A percentile compares a stretch with the other conserved stretches of the same genome.
Evolutionary conservation across 768 basidiomycete genomes (phyloP).

Genomic region (Boletus reticulatus): DNA sequence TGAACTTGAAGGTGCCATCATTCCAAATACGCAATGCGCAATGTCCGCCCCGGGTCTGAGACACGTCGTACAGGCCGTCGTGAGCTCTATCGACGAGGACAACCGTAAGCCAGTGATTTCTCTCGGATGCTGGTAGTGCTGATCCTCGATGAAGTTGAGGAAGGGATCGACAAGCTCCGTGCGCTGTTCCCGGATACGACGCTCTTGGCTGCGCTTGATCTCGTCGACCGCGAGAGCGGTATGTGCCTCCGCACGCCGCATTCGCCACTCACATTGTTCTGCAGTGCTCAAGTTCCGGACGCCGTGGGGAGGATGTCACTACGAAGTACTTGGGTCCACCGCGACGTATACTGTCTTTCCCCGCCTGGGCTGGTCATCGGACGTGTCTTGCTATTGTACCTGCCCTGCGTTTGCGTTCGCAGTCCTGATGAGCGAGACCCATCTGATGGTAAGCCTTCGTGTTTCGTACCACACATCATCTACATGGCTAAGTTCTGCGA

Average conservation of each 20-base stretch:
- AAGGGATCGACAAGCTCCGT: constrained; percentile 53
- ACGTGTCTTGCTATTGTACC: constrained; percentile 58
- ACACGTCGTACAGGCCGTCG: constrained; percentile 30
- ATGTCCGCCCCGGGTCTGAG: constrained; percentile 23
- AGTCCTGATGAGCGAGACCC: constrained; percentile 56
- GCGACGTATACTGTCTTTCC: constrained; percentile 58
- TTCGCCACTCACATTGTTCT: neutral
- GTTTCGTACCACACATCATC: neutral
- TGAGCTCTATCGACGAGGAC: constrained; percentile 33
- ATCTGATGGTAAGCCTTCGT: constrained; percentile 54
- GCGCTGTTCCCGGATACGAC: constrained; percentile 60
- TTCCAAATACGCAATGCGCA: neutral
- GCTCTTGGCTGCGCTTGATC: constrained; percentile 68
- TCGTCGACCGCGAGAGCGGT: constrained; percentile 75
- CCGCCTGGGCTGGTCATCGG: constrained; percentile 42
- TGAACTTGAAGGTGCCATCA: constrained; percentile 15
- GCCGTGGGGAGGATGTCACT: constrained; percentile 57
- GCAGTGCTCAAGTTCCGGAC: constrained; percentile 61
- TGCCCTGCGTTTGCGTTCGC: constrained; percentile 72
- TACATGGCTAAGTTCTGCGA: neutral
- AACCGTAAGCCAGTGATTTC: constrained; percentile 27
- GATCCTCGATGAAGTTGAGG: constrained; percentile 40
- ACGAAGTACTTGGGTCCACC: constrained; percentile 66
- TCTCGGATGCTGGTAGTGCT: neutral
- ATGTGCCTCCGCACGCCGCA: constrained; percentile 10